These are phyloP conservation scores for Kuraishia molischiana DNA, from an alignment of 805 yeast genomes.

Conservation along the genomic window DNA sequence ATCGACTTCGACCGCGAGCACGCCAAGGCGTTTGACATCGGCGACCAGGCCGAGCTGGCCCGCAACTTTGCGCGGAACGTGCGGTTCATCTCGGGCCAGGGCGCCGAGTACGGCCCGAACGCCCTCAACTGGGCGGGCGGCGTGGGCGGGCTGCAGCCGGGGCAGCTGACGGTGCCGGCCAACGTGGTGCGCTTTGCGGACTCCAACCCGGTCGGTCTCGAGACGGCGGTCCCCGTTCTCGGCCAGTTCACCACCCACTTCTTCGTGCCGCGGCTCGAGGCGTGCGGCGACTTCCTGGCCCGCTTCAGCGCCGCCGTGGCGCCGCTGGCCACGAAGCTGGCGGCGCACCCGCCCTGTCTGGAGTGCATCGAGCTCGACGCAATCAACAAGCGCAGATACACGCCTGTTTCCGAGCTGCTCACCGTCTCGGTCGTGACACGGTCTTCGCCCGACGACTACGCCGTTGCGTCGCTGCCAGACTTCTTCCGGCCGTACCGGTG, in stretches of 20 bases:
- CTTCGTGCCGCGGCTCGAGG: background rate
- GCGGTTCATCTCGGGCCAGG: constrained; percentile 13
- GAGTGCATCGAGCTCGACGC: constrained; percentile 2
- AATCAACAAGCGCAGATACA: constrained; percentile 5
- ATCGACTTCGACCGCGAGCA: constrained; percentile 22
- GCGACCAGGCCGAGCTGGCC: constrained; percentile 10
- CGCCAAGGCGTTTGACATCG: constrained; percentile 21
- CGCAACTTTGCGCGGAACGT: constrained; percentile 8
- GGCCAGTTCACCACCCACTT: constrained; percentile 8
- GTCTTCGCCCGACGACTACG: background rate
- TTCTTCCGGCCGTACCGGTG: constrained; percentile 6
- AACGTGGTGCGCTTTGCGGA: constrained; percentile 7
- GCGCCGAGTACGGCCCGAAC: constrained; percentile 9
- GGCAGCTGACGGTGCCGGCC: constrained; percentile 8
- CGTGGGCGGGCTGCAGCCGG: constrained; percentile 1
- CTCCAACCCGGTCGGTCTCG: constrained; percentile 8
- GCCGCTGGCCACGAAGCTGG: background rate
- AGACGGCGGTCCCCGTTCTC: constrained; percentile 6
- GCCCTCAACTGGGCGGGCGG: background rate
- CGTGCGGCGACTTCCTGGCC: background rate
- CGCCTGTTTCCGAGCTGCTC: constrained; percentile 5
- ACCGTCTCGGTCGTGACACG: constrained; percentile 3
- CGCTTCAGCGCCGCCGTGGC: background rate
- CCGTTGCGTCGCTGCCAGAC: constrained; percentile 4
- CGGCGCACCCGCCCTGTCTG: background rate